Conservation (phyloP, 306 rosid species). For the Glycine soja region DNA sequence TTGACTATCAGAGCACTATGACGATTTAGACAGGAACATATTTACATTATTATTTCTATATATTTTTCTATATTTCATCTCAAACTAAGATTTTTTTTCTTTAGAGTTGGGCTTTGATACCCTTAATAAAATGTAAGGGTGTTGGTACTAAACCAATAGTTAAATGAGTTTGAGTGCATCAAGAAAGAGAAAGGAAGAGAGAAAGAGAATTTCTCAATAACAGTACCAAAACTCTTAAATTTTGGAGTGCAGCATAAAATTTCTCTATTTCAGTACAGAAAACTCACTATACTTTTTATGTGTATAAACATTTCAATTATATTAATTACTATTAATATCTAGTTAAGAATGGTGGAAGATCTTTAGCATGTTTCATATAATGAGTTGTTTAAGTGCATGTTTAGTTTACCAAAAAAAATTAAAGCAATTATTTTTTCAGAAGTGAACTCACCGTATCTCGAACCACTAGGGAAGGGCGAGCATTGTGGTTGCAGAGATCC, state of each 20-base stretch:
- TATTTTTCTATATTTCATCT: constrained; percentile 25
- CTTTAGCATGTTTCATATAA: constrained; percentile 3
- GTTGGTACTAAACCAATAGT: neutral
- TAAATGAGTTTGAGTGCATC: neutral
- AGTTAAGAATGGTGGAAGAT: neutral
- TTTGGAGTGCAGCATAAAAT: neutral
- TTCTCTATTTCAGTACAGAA: neutral
- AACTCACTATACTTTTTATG: neutral
- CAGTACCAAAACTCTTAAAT: neutral
- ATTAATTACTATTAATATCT: neutral
- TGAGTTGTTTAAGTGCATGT: constrained; percentile 17
- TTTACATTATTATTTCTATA: neutral
- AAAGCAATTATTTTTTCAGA: neutral
- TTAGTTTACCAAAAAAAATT: neutral
- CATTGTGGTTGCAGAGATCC: constrained; percentile 85
- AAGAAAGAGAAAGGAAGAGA: neutral
- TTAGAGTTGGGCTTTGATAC: neutral
- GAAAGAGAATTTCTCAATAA: neutral
- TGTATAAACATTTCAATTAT: neutral
- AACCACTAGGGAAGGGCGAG: constrained; percentile 80
- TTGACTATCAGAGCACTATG: too few species aligned
- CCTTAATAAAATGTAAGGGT: neutral
- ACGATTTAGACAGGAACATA: neutral
- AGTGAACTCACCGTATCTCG: constrained; percentile 72
- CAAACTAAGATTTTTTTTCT: constrained; percentile 4